Evolutionary conservation across 768 basidiomycete species (phyloP), one percentile per base, ranked within the genome.

Genomic region (Amanita muscaria): DNA sequence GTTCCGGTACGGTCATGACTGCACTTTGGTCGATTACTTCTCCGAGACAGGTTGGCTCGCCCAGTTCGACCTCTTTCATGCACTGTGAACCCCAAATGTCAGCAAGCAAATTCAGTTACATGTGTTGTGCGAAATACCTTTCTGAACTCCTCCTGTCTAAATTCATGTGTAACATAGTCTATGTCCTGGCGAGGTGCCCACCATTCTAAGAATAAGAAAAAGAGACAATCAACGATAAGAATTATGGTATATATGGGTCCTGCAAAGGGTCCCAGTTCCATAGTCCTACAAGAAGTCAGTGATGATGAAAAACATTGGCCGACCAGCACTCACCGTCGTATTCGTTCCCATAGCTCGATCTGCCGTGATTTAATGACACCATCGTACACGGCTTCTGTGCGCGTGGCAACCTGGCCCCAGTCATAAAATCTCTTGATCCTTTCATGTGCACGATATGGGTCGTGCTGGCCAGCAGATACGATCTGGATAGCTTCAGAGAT

Each of bases 171-270:
- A 0, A 89, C 91, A 51, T 76, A 79, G 59, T 94, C 88, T 42
- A 96, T 64, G 45, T 80, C 69, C 16, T 83, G 77, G 36, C 82
- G 66, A 0, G 94, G 94, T 57, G 80, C 73, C 69, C 79, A 80
- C 80, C 79, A 87, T 54, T 96, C 90, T 3, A 99, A 68, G 39
- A 88, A 67, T 52, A 80, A 56, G 59, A 89, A 91, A 62, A 96
- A 94, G 6, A 94, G 60, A 57, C 89, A 90, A 54, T 92, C 84
- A 1, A 98, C 88, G 22, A 92, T 69, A 32, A 96, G 65, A 31
- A 98, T 97, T 51, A 83, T 78, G 7, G 86, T 81, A 55, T 90
- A 86, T 34, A 98, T 96, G 2, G 79, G 77, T 0, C 96, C 96
- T 7, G 80, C 88, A 36, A 89, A 80, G 0, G 74, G 75, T 0